phyloP scores from a whole-genome alignment of 202 grass and related monocot species.

The Bolboschoenoplectus hybrid region DNA sequence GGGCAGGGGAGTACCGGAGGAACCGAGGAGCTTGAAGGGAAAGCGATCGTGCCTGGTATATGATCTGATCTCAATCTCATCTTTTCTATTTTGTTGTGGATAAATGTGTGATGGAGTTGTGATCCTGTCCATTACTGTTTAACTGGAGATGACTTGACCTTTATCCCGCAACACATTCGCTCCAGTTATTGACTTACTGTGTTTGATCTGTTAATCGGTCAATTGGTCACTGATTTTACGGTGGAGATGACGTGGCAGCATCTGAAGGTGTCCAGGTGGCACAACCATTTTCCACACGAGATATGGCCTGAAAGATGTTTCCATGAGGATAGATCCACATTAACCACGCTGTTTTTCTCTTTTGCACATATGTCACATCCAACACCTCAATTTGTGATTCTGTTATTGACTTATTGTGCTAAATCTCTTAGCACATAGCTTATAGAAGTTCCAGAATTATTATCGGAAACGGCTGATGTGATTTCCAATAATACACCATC shows the following conservation, averaged over 20 bases:
- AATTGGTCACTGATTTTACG: not conserved
- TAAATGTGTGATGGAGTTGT: not conserved
- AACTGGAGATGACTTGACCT: not conserved
- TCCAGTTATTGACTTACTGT: not conserved
- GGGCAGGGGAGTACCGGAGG: not conserved
- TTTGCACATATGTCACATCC: not conserved
- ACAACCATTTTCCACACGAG: not conserved
- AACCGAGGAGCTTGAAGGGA: constrained; percentile 30
- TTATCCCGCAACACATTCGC: not conserved
- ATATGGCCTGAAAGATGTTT: not conserved
- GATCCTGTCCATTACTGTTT: not conserved
- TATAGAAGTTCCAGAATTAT: not conserved
- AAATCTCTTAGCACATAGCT: not conserved
- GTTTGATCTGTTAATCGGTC: not conserved
- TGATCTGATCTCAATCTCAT: constrained; percentile 29
- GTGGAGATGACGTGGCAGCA: not conserved
- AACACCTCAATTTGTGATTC: not conserved
- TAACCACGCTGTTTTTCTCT: not conserved
- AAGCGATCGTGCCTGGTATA: constrained; percentile 33
- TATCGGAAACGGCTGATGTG: not conserved
- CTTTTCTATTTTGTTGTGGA: not conserved
- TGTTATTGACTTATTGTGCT: not conserved
- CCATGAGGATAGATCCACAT: not conserved
- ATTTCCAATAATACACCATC: not conserved
- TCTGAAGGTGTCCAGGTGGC: not conserved